Percentiles rank a stretch among this genome's conserved stretches.
These are phyloP conservation scores for Citrus reticulata DNA, from an alignment of 345 rosid genomes.

Conservation along the genomic window DNA sequence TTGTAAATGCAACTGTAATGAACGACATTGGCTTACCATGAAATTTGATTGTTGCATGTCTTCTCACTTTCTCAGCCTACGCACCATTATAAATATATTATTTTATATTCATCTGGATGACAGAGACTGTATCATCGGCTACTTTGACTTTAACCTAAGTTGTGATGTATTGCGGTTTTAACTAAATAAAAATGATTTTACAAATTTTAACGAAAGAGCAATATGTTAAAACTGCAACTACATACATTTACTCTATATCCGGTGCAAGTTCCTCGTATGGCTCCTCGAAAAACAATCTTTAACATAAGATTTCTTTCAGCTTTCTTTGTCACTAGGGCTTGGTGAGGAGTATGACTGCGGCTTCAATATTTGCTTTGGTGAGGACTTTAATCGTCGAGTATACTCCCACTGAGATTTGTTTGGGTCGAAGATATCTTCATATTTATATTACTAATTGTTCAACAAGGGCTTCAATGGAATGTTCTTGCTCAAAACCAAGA, in stretches of 20 bases:
- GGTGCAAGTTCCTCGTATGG: too few relatives aligned
- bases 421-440: background rate
- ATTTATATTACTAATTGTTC: slow-evolving; percentile 9
- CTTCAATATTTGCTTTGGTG: background rate
- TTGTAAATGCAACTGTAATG: background rate
- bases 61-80: background rate
- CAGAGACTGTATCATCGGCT: too few relatives aligned
- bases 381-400: background rate
- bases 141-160: too few relatives aligned
- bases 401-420: background rate
- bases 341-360: background rate
- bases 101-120: too few relatives aligned
- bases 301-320: too few relatives aligned
- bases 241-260: background rate
- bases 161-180: too few relatives aligned
- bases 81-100: too few relatives aligned
- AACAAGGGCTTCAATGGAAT: slow-evolving; percentile 51
- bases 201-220: background rate
- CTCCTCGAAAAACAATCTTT: too few relatives aligned
- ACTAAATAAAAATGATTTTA: too few relatives aligned
- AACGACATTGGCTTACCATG: background rate
- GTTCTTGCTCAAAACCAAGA: slow-evolving; percentile 80
- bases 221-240: background rate
- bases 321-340: background rate
- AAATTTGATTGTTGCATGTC: background rate